Conservation (phyloP, 1,139 yeast genomes). For the Saccharomyces uvarum region DNA sequence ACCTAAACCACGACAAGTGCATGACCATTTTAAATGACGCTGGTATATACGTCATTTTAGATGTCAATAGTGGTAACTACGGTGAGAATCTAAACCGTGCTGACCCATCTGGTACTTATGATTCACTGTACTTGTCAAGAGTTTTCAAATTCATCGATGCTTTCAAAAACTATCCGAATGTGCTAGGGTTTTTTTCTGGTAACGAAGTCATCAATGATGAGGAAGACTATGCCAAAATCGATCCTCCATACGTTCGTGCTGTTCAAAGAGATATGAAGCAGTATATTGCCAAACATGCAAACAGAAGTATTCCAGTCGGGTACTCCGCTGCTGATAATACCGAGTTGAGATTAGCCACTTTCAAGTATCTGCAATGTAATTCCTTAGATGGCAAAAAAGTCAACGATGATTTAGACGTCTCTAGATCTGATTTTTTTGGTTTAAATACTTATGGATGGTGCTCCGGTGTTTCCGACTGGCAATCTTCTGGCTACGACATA, state of each 20-base stretch:
- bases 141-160: slow-evolving; percentile 79
- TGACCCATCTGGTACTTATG: slow-evolving; percentile 65
- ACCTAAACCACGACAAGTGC: slow-evolving; percentile 74
- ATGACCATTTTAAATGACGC: slow-evolving; percentile 81
- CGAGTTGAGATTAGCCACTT: slow-evolving; percentile 63
- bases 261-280: slow-evolving; percentile 85
- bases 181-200: slow-evolving; percentile 88
- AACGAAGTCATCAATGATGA: slow-evolving; percentile 86
- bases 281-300: slow-evolving; percentile 59
- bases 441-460: slow-evolving; percentile 93
- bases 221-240: slow-evolving; percentile 49
- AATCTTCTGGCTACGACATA: slow-evolving; percentile 60
- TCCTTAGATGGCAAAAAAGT: slow-evolving; percentile 33
- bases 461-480: slow-evolving; percentile 58
- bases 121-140: slow-evolving; percentile 56
- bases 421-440: slow-evolving; percentile 81
- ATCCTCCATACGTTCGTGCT: slow-evolving; percentile 74
- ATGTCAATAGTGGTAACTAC: slow-evolving; percentile 69
- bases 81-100: slow-evolving; percentile 66
- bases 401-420: slow-evolving; percentile 46
- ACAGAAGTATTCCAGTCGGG: slow-evolving; percentile 81
- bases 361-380: slow-evolving; percentile 77
- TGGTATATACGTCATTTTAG: slow-evolving; percentile 80
- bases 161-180: slow-evolving; percentile 73
- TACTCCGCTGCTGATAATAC: slow-evolving; percentile 86